phyloP scores from a whole-genome alignment of 805 yeast species.

The Wickerhamomyces bisporus region DNA sequence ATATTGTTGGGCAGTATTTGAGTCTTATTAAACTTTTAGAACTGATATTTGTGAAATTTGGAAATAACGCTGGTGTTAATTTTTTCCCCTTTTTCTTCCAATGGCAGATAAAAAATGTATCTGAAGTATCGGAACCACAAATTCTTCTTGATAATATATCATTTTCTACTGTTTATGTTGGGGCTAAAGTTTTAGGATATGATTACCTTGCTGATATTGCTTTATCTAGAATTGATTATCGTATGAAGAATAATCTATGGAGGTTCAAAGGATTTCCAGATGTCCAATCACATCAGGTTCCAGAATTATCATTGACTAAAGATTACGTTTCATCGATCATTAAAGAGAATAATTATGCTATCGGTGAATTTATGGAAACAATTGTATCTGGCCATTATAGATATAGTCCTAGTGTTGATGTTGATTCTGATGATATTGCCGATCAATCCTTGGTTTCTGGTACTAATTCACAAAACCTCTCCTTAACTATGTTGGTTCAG shows the following conservation, averaged over 20 bases:
- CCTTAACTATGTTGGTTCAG: conserved; percentile 16
- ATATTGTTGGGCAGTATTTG: not conserved
- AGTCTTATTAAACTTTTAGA: conserved; percentile 10
- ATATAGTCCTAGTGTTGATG: conserved; percentile 6
- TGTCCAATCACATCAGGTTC: conserved; percentile 4
- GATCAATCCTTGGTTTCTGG: conserved; percentile 15
- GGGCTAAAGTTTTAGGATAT: conserved; percentile 8
- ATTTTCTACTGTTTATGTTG: conserved; percentile 10
- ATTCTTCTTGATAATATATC: conserved; percentile 20
- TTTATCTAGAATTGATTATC: conserved; percentile 17
- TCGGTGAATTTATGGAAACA: conserved; percentile 13
- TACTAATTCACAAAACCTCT: conserved; percentile 11
- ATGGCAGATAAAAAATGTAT: conserved; percentile 30
- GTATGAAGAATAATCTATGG: conserved; percentile 17
- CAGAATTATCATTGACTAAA: conserved; percentile 10
- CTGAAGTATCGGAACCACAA: not conserved
- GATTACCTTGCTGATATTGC: conserved; percentile 10
- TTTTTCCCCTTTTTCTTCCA: conserved; percentile 40
- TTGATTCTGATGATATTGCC: conserved; percentile 3
- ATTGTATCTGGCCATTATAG: conserved; percentile 19
- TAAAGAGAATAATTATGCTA: conserved; percentile 1
- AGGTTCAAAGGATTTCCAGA: conserved; percentile 10
- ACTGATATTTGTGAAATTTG: conserved; percentile 30
- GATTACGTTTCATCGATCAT: conserved; percentile 4
- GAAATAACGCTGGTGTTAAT: conserved; percentile 42